A percentile compares a stretch with the other conserved stretches of the same genome.
phyloP scores from a whole-genome alignment of 106 monocot species.

The Apostasia shenzhenica region DNA sequence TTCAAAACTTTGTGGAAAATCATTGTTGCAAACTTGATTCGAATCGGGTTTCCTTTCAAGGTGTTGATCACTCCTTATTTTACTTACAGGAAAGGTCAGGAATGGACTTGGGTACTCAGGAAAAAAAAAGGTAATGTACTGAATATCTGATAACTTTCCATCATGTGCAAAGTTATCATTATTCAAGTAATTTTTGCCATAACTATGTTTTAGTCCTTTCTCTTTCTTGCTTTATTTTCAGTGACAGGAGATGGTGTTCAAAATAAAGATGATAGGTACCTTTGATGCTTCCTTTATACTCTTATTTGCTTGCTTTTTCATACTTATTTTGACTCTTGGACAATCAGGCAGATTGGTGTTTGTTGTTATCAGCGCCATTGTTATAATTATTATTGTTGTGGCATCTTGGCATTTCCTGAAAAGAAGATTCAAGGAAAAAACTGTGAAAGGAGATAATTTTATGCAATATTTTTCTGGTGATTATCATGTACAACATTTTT shows the following conservation, averaged over 20 bases:
- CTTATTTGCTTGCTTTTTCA: neutral
- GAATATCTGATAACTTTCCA: too few relatives aligned
- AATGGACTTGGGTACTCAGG: too few relatives aligned
- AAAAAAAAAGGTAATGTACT: too few relatives aligned
- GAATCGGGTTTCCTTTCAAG: too few relatives aligned
- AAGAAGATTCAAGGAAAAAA: neutral
- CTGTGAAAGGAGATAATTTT: neutral
- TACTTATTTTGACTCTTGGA: neutral
- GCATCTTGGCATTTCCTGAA: neutral
- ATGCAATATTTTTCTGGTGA: slow-evolving; percentile 2
- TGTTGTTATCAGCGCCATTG: neutral
- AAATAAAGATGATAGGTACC: slow-evolving; percentile 1
- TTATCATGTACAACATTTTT: neutral
- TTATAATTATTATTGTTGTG: neutral
- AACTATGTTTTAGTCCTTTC: neutral
- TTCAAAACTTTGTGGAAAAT: too few relatives aligned
- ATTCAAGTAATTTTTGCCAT: too few relatives aligned
- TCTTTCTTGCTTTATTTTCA: slow-evolving; percentile 1
- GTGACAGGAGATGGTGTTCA: slow-evolving; percentile 2
- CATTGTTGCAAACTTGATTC: too few relatives aligned
- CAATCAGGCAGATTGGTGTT: neutral
- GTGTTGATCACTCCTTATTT: too few relatives aligned
- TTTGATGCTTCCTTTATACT: neutral
- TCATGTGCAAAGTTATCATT: too few relatives aligned
- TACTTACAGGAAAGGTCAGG: too few relatives aligned